Percentiles rank a stretch among this genome's conserved stretches.
These are phyloP conservation scores for Pseudocercospora eumusae DNA, from an alignment of 2,329 filamentous ascomycete species.

Conservation along the genomic window DNA sequence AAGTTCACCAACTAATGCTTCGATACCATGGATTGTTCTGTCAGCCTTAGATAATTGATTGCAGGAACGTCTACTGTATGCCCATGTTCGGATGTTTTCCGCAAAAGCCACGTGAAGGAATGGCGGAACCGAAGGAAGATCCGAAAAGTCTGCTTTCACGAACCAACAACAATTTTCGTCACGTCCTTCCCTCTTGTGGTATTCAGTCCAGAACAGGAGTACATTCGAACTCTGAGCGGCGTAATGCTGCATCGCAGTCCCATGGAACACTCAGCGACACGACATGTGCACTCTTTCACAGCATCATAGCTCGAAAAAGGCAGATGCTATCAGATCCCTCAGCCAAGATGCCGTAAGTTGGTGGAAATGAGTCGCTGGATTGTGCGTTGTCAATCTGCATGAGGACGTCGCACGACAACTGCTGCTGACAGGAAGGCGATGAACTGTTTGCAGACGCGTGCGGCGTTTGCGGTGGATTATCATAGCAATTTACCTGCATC, in stretches of 20 bases:
- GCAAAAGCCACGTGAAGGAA: not conserved
- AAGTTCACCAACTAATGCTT: not conserved
- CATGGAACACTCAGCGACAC: not conserved
- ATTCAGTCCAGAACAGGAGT: not conserved
- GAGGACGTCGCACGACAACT: conserved; percentile 2
- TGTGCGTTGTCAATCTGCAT: conserved; percentile 8
- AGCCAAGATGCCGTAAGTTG: not conserved
- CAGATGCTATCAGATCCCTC: conserved; percentile 1
- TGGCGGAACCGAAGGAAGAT: not conserved
- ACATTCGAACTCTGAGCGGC: not conserved
- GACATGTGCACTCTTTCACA: conserved; percentile 1
- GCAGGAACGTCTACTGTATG: not conserved
- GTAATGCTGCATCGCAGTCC: conserved; percentile 2
- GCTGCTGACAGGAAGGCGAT: conserved; percentile 6
- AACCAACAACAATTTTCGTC: not conserved
- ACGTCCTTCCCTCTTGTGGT: not conserved
- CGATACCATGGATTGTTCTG: not conserved
- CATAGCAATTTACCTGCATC: conserved; percentile 19
- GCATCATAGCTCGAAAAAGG: not conserved
- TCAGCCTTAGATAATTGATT: not conserved
- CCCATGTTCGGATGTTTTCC: not conserved
- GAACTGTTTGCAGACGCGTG: conserved; percentile 12
- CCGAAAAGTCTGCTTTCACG: not conserved
- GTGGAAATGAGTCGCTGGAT: conserved; percentile 8
- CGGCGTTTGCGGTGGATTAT: conserved; percentile 15